phyloP scores from a whole-genome alignment of 2,329 filamentous ascomycete genomes.

The Talaromyces islandicus region DNA sequence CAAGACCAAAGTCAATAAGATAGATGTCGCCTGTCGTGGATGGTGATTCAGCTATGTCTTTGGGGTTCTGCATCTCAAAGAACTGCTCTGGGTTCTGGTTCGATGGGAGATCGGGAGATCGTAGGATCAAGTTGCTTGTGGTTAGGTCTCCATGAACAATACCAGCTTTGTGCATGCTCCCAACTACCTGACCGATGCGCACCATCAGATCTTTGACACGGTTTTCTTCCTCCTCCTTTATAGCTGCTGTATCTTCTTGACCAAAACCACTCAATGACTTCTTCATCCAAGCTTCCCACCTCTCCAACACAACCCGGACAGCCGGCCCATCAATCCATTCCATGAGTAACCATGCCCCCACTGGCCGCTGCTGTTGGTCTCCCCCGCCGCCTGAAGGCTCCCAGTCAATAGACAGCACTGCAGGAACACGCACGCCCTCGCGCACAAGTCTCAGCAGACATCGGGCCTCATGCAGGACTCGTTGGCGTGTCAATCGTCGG shows the following conservation, averaged over 20 bases:
- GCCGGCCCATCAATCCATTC: conserved; percentile 77
- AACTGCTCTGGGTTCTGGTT: conserved; percentile 11
- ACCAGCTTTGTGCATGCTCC: conserved; percentile 72
- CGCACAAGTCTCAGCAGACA: conserved; percentile 72
- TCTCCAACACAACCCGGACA: conserved; percentile 64
- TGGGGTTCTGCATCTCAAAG: conserved; percentile 9
- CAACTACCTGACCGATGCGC: conserved; percentile 65
- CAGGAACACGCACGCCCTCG: conserved; percentile 77
- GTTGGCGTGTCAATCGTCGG: conserved; percentile 74
- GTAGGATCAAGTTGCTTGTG: conserved; percentile 92
- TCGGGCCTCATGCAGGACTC: conserved; percentile 82
- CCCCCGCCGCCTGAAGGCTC: conserved; percentile 44
- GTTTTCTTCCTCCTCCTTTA: conserved; percentile 39
- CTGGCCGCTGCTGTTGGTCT: conserved; percentile 49
- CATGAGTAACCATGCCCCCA: conserved; percentile 70
- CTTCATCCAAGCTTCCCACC: conserved; percentile 54
- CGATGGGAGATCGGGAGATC: conserved; percentile 55
- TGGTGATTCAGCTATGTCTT: conserved; percentile 16
- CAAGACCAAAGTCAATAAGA: conserved; percentile 91
- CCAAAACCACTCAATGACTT: conserved; percentile 18
- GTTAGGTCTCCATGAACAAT: conserved; percentile 94
- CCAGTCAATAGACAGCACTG: conserved; percentile 64
- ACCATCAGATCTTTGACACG: conserved; percentile 59
- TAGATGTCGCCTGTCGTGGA: conserved; percentile 66
- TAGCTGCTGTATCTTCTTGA: conserved; percentile 12